Base-by-base conservation (phyloP, 2,329 filamentous ascomycete species). In the Dissoconium aciculare region DNA sequence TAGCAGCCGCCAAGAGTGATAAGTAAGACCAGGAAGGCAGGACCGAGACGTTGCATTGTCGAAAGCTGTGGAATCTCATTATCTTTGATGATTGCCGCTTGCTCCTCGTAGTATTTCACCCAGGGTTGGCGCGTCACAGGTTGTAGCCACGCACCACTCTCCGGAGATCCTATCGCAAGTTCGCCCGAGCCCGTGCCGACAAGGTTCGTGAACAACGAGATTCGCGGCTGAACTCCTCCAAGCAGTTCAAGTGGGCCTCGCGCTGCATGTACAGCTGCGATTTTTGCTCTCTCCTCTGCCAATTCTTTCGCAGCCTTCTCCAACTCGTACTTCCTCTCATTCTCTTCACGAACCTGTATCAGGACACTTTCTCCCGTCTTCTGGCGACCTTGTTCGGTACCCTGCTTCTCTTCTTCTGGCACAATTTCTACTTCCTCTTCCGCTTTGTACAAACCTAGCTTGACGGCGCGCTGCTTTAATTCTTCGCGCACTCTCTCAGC, bases 21-120 rank as follows among this genome's bases (percentile, higher is more conserved):
- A 11, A 58, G 28, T 6, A 56, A 53, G 8, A 59, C 46, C 13
- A 66, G 38, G 28, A 55, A 41, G 11, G 60, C 54, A 2, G 64
- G 60, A 5, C 60, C 46, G n/a, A 69, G 49, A 17, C 66, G 63
- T 27, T 52, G 51, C 21, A 56, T 27, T 1, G 33, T 34, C 32
- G 43, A 46, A 29, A 55, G 39, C 5, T 50, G 28, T 5, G 53
- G 53, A 1, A 51, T 37, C 8, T 37, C 35, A 26, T 51, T 48
- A 13, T 46, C 44, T 31, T 53, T 51, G 45, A 52, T 49, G 30
- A 53, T 43, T 3, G 34, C 36, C 11, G 53, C 52, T 26, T 47
- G 42, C 15, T 55, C 49, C 38, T 52, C 49, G 35, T 53, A 55
- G 37, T 55, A 49, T 23, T 53, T 50, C 9, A 55, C 46, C 51